Base-by-base conservation (phyloP, 2,329 filamentous ascomycete species). In the Pyrenophora tritici-repentis region DNA sequence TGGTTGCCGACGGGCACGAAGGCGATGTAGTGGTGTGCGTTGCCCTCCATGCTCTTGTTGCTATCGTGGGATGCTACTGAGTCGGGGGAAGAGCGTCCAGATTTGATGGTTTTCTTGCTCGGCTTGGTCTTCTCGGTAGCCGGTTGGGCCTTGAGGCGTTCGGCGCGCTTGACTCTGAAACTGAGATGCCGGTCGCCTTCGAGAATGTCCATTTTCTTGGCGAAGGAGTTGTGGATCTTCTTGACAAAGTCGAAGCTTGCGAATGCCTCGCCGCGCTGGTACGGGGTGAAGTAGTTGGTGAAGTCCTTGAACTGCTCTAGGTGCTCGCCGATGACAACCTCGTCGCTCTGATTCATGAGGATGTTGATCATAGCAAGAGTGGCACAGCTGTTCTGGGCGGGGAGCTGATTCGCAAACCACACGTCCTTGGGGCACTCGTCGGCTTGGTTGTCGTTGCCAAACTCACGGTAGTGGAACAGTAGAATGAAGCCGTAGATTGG, bases 311-410 rank as follows among this genome's bases (percentile, higher is more conserved):
- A 96, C 12, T 79, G 75, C 22, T 79, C 73, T 1, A 97, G 80
- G 52, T 86, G 79, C n/a, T 83, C 75, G 3, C 91, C 91, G 5
- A 97, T 80, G 14, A 6, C 75, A 3, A 91, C 73, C 0, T 78
- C 79, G 0, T 39, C 24, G 18, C 86, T 81, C 29, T 52, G 49
- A 68, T 97, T 97, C 83, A 96, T 95, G 67, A 96, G 78, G 53
- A 97, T 96, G 65, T 97, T 97, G 62, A 97, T 82, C 59, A 97
- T 79, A 3, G 94, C 91, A 38, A 97, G 85, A n/a, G 90, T 94
- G 16, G 91, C 94, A 74, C 94, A 99, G 20, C 91, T 88, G 72
- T 96, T 96, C 41, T 72, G 68, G 10, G 62, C 67, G 4, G 70
- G 71, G 39, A 90, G 88, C 76, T 96, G 93, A 66, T 97, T 97